Base-by-base conservation (phyloP, 306 rosid species). In the Betula pendula region DNA sequence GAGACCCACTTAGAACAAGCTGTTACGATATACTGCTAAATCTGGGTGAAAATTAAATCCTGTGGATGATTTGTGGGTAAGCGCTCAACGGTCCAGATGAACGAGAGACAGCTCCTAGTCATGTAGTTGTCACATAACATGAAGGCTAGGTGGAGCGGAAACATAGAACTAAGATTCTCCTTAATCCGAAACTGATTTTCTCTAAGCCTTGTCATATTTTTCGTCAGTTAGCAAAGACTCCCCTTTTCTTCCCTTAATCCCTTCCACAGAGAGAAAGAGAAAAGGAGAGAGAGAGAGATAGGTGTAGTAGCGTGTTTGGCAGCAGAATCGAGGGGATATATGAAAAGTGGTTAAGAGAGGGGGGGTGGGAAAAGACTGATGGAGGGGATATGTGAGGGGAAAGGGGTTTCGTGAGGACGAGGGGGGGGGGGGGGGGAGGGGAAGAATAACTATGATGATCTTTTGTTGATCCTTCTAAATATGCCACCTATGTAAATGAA, bases 381-480 rank as follows among this genome's bases (percentile, higher is more conserved):
- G 67, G 79, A 53, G 62, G 43, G 63, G 10, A 15, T 65, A 31
- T 19, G 10, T 13, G 45, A 43, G 19, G 20, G 63, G 15, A 63
- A 29, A 40, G 49, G 76, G 77, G 68, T 86, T 81, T 85, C 95
- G 79, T 81, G 87, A 89, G 67, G 71, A 81, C 88, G 90, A 89
- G 92, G 91, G 15, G 27, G 48, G 19, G 33, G 63, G 55, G 48
- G 92, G 91, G 15, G 27, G 55, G 19, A 38, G 55, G 55, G 48
- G 74, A 12, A 74, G 83, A 77, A 87, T 80, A 82, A 81, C 82
- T 8, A 87, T 85, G 87, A 92, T 86, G 90, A 86, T 83, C 81
- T 81, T 87, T 72, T 80, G 70, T 72, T 80, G 70, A 81, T 84
- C 85, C 81, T 82, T 85, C 85, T 78, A 84, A 84, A 87, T 83